Percentiles rank a stretch among this genome's conserved stretches.
Conservation (phyloP, 352 stramenopile genomes). For the Globisporangium heterothallicum region DNA sequence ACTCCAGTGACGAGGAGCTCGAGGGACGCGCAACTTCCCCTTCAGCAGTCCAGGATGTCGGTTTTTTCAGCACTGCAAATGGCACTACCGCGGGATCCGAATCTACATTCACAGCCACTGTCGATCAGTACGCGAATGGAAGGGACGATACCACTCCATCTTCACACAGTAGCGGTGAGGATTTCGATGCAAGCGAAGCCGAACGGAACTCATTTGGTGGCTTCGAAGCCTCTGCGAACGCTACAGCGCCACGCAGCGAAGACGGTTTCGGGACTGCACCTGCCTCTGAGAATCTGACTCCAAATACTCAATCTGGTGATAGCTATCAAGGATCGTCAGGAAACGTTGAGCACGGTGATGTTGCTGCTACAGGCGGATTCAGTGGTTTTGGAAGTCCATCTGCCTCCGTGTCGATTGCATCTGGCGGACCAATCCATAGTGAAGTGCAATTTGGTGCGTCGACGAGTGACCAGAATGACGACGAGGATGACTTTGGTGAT, state of each 20-base stretch:
- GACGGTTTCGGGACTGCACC: slow-evolving; percentile 1
- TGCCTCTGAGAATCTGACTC: not conserved
- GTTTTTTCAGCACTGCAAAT: not conserved
- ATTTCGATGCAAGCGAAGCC: not conserved
- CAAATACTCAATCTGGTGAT: no score
- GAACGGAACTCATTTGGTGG: not conserved
- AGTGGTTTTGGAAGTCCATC: no score
- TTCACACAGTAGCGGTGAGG: not conserved
- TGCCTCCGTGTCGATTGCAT: not conserved
- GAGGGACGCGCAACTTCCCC: not conserved
- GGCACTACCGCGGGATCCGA: not conserved
- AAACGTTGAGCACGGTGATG: no score
- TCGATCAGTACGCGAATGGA: not conserved
- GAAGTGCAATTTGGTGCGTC: not conserved
- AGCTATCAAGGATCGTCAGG: no score
- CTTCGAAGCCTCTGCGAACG: not conserved
- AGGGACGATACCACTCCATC: not conserved
- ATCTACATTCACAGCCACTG: not conserved
- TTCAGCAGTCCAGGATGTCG: not conserved
- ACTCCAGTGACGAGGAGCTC: slow-evolving; percentile 2
- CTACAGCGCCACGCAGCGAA: not conserved
- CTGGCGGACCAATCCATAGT: not conserved
- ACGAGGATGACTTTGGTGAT: slow-evolving; percentile 1
- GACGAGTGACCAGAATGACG: not conserved
- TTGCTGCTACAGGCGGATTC: no score